A percentile compares a stretch with the other conserved stretches of the same genome.
These are phyloP conservation scores for Aspergillus jensenii DNA, from an alignment of 2,329 filamentous ascomycete species.

Conservation along the genomic window DNA sequence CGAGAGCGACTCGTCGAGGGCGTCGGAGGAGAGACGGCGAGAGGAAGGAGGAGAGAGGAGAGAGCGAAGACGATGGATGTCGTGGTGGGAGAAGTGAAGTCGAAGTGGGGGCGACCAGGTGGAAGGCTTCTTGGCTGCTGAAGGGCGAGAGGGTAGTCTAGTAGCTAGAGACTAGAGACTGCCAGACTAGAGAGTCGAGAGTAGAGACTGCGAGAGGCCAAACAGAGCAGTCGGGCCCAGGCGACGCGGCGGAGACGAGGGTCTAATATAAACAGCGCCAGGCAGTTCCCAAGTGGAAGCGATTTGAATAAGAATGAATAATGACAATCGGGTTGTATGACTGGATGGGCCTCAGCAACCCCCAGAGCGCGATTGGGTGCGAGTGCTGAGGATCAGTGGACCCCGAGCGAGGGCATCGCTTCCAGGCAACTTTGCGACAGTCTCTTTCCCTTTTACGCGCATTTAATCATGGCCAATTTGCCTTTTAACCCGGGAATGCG, in stretches of 20 bases:
- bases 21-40: neutral
- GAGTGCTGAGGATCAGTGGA: slow-evolving; percentile 11
- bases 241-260: neutral
- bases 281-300: neutral
- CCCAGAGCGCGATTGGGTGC: neutral
- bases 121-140: slow-evolving; percentile 7
- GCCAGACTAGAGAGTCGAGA: no score
- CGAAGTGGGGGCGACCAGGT: slow-evolving; percentile 10
- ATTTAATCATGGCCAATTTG: neutral
- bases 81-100: slow-evolving; percentile 7
- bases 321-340: slow-evolving; percentile 12
- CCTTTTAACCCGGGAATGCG: neutral
- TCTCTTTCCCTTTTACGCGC: no score
- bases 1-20: neutral
- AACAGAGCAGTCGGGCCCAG: neutral
- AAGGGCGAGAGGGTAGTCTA: no score
- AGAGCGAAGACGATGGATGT: neutral
- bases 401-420: slow-evolving; percentile 13
- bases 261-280: neutral
- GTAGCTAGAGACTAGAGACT: no score
- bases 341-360: neutral
- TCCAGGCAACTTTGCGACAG: slow-evolving; percentile 17
- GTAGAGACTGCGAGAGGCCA: neutral
- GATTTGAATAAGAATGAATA: slow-evolving; percentile 10
- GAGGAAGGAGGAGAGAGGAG: neutral